Percentiles rank a stretch among this genome's conserved stretches.
These are phyloP conservation scores for Sideroxylon spinosum DNA, from an alignment of 179 eudicot species.

Conservation along the genomic window DNA sequence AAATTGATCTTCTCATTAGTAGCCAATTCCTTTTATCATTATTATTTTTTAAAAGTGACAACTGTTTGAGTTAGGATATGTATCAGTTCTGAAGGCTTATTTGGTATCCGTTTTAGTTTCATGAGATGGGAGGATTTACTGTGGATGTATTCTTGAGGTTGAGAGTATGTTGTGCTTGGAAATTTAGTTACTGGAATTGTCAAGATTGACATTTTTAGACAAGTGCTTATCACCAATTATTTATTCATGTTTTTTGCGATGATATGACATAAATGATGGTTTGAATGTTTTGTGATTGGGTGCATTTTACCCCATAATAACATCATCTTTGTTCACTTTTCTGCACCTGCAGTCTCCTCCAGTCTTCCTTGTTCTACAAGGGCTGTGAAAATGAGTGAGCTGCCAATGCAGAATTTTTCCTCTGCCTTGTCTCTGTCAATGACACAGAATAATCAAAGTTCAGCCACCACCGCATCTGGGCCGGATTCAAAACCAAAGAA, in stretches of 20 bases:
- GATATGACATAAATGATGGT: neutral
- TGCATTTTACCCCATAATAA: neutral
- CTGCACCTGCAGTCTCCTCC: neutral
- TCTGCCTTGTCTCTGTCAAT: slow-evolving; percentile 20
- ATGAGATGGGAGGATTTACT: slow-evolving; percentile 1
- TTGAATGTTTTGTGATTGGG: neutral
- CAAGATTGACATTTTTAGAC: neutral
- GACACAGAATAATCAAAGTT: slow-evolving; percentile 33
- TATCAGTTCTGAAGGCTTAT: neutral
- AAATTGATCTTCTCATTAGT: too few species aligned
- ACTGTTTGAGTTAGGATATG: neutral
- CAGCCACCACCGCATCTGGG: slow-evolving; percentile 29
- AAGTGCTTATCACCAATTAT: neutral
- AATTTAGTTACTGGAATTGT: neutral
- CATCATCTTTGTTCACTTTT: neutral
- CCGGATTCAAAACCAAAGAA: slow-evolving; percentile 67
- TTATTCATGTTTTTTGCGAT: neutral
- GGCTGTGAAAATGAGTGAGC: slow-evolving; percentile 43
- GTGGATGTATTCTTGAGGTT: neutral
- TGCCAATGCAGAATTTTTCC: slow-evolving; percentile 22
- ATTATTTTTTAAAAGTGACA: neutral
- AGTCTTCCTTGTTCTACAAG: slow-evolving; percentile 13
- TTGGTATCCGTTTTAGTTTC: neutral
- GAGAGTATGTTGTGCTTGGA: neutral
- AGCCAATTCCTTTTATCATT: too few species aligned